A percentile compares a stretch with the other conserved stretches of the same genome.
Conservation (phyloP, 2,329 filamentous ascomycete species). For the Tolypocladium tundrense region DNA sequence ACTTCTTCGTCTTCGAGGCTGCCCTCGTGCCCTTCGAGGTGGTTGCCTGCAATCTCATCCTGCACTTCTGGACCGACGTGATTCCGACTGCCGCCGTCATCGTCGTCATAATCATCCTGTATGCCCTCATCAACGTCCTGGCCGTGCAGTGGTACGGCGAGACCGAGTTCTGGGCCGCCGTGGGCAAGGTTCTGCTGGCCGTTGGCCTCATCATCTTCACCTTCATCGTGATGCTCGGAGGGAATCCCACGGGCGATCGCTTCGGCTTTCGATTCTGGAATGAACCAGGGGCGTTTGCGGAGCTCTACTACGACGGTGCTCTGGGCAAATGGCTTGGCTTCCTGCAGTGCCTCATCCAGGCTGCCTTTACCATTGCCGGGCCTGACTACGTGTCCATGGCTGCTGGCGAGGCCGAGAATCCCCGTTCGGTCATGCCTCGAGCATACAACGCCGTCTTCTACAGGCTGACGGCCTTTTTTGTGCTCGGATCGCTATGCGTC, state of each 20-base stretch:
- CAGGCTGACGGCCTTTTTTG: slow-evolving; percentile 64
- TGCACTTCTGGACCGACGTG: slow-evolving; percentile 52
- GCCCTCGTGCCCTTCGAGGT: slow-evolving; percentile 59
- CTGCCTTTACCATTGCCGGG: slow-evolving; percentile 57
- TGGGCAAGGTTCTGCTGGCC: slow-evolving; percentile 64
- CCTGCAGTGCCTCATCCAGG: slow-evolving; percentile 61
- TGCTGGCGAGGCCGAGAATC: slow-evolving; percentile 62
- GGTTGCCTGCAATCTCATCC: slow-evolving; percentile 52
- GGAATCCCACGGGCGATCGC: slow-evolving; percentile 60
- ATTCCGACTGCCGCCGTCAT: slow-evolving; percentile 53
- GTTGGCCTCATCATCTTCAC: slow-evolving; percentile 65
- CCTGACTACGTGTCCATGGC: slow-evolving; percentile 61
- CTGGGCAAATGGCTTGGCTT: slow-evolving; percentile 71
- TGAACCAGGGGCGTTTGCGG: slow-evolving; percentile 59
- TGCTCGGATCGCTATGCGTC: slow-evolving; percentile 61
- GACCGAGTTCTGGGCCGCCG: slow-evolving; percentile 64
- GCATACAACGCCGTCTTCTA: slow-evolving; percentile 75
- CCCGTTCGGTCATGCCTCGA: slow-evolving; percentile 57
- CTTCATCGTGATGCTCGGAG: slow-evolving; percentile 74
- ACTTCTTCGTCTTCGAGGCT: slow-evolving; percentile 63
- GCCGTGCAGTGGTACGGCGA: slow-evolving; percentile 68
- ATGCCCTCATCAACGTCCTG: slow-evolving; percentile 55
- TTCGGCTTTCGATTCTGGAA: slow-evolving; percentile 63
- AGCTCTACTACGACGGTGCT: slow-evolving; percentile 51
- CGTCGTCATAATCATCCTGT: slow-evolving; percentile 36